These are phyloP conservation scores for Phytophthora aleatoria DNA, from an alignment of 352 stramenopile species.

Conservation along the genomic window DNA sequence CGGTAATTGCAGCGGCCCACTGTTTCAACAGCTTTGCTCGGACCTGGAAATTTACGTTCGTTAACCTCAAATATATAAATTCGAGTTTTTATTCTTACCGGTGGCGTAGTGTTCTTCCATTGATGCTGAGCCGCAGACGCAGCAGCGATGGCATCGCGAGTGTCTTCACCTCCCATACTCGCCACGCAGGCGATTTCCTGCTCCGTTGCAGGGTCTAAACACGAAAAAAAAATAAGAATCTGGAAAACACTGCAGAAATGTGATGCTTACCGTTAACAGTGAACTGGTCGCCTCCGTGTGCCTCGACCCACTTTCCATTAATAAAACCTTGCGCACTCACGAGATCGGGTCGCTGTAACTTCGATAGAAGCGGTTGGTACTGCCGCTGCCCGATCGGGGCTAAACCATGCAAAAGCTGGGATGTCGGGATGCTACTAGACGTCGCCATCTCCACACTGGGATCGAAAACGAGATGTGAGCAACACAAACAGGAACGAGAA, in stretches of 20 bases:
- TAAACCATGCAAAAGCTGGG: conserved; percentile 10
- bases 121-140: conserved; percentile 55
- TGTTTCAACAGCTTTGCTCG: conserved; percentile 70
- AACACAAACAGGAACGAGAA: background rate
- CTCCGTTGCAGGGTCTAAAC: conserved; percentile 72
- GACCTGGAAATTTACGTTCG: conserved; percentile 16
- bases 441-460: conserved; percentile 14
- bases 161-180: conserved; percentile 68
- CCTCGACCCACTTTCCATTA: conserved; percentile 67
- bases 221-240: background rate
- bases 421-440: conserved; percentile 11
- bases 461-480: conserved; percentile 18
- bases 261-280: conserved; percentile 46
- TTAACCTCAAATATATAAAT: background rate
- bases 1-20: conserved; percentile 61
- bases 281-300: conserved; percentile 44
- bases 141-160: conserved; percentile 61
- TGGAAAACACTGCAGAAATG: conserved; percentile 1
- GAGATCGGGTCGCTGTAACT: conserved; percentile 59
- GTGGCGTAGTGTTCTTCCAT: conserved; percentile 74
- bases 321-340: conserved; percentile 75
- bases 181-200: conserved; percentile 61
- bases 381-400: conserved; percentile 18
- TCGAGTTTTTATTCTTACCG: conserved; percentile 31
- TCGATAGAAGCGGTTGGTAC: conserved; percentile 44